Evolutionary conservation across 2,329 filamentous ascomycete genomes (phyloP).

Genomic region (Claviceps sp.): DNA sequence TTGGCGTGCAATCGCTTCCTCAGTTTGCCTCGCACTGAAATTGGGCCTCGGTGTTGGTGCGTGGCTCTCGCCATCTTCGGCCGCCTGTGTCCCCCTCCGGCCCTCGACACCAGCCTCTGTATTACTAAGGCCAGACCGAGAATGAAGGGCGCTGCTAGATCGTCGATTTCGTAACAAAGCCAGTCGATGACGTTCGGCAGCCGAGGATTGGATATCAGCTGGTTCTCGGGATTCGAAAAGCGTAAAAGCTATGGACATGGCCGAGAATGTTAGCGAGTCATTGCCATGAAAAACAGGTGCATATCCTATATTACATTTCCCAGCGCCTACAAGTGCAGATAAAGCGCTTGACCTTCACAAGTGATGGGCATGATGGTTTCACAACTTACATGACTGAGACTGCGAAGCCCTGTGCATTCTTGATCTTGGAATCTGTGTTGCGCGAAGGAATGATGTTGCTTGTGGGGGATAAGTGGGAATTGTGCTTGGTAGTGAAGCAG

Average conservation of each 20-base stretch:
- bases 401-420: slow-evolving; percentile 1
- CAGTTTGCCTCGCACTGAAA: slow-evolving; percentile 6
- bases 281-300: background rate
- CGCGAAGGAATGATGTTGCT: slow-evolving; percentile 3
- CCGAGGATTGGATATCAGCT: slow-evolving; percentile 7
- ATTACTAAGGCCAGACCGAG: slow-evolving; percentile 11
- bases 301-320: background rate
- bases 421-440: slow-evolving; percentile 1
- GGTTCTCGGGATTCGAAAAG: background rate
- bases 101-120: slow-evolving; percentile 10
- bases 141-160: slow-evolving; percentile 11
- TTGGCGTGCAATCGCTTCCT: slow-evolving; percentile 24
- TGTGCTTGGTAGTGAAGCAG: slow-evolving; percentile 8
- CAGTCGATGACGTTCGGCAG: slow-evolving; percentile 14
- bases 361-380: background rate
- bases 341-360: no score
- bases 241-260: background rate
- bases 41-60: background rate
- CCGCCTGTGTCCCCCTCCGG: background rate
- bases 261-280: background rate
- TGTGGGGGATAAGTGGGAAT: slow-evolving; percentile 8
- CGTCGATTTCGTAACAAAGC: slow-evolving; percentile 15
- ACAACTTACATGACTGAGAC: slow-evolving; percentile 3
- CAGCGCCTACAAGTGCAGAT: no score
- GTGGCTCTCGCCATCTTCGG: background rate